Evolutionary conservation across 345 rosid genomes (phyloP).

Genomic region (Firmiana major): DNA sequence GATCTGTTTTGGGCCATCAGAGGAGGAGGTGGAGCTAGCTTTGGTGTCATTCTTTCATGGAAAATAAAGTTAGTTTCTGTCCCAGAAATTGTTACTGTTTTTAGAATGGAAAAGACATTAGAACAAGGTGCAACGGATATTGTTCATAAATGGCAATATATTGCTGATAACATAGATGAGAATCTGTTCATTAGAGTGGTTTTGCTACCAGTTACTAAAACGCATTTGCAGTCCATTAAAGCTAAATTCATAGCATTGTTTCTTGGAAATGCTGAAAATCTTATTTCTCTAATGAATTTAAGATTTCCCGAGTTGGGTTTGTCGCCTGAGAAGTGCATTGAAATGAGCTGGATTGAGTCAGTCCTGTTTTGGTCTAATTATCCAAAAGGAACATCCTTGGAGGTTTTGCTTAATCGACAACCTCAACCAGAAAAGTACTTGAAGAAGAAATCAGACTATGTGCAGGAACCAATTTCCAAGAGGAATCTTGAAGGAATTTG

Average conservation of each 20-base stretch:
- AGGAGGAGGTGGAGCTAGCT: constrained; percentile 46
- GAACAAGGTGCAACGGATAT: constrained; percentile 31
- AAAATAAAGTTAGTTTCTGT: constrained; percentile 36
- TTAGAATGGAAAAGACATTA: constrained; percentile 23
- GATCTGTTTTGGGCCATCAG: constrained; percentile 53
- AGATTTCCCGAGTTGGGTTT: constrained; percentile 29
- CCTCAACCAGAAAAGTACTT: constrained; percentile 14
- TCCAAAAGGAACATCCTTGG: constrained; percentile 18
- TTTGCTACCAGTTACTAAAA: background rate
- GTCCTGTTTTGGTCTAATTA: constrained; percentile 19
- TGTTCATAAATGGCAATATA: constrained; percentile 33
- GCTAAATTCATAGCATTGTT: constrained; percentile 22
- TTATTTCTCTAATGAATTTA: constrained; percentile 11
- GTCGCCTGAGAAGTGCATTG: constrained; percentile 14
- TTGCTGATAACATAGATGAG: constrained; percentile 24
- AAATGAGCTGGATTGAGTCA: constrained; percentile 33
- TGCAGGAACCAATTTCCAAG: constrained; percentile 30
- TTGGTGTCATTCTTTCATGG: constrained; percentile 41
- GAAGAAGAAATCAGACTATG: constrained; percentile 48
- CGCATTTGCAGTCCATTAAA: constrained; percentile 7
- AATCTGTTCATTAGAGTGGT: constrained; percentile 40
- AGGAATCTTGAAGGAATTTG: constrained; percentile 26
- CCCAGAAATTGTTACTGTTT: constrained; percentile 37
- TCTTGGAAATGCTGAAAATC: constrained; percentile 19
- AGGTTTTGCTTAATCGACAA: constrained; percentile 21